Conservation (phyloP, 768 basidiomycete genomes). For the Calocera viscosa region DNA sequence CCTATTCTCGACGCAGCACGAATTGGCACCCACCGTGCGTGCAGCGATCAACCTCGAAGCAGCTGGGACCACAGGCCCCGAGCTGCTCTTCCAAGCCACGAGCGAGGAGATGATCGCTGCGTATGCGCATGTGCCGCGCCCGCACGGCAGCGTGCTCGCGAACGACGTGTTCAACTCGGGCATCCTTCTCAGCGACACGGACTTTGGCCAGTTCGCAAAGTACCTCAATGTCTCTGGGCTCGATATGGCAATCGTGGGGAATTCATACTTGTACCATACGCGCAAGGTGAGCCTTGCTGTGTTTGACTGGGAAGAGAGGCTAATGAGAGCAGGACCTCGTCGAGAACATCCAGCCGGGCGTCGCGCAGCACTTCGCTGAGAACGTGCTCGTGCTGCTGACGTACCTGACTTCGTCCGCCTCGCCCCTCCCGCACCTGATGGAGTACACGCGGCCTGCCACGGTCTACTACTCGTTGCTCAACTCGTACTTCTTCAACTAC, state of each 20-base stretch:
- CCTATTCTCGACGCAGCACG: slow-evolving; percentile 83
- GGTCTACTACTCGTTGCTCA: slow-evolving; percentile 66
- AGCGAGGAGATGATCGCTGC: slow-evolving; percentile 90
- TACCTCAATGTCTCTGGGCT: slow-evolving; percentile 84
- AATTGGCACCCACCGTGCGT: slow-evolving; percentile 56
- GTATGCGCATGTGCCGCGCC: slow-evolving; percentile 72
- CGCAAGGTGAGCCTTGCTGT: slow-evolving; percentile 43
- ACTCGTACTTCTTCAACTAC: slow-evolving; percentile 52
- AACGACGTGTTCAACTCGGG: slow-evolving; percentile 90
- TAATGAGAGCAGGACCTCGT: slow-evolving; percentile 45
- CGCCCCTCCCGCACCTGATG: slow-evolving; percentile 55
- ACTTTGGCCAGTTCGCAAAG: slow-evolving; percentile 86
- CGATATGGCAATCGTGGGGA: slow-evolving; percentile 85
- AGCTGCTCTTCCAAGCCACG: slow-evolving; percentile 90
- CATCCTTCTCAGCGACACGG: slow-evolving; percentile 82
- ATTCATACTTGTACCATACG: slow-evolving; percentile 91
- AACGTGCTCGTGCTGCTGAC: slow-evolving; percentile 69
- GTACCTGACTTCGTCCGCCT: slow-evolving; percentile 56
- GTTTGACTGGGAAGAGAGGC: slow-evolving; percentile 14
- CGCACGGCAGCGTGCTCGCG: slow-evolving; percentile 78
- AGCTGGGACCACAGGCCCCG: slow-evolving; percentile 75
- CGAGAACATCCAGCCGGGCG: slow-evolving; percentile 72
- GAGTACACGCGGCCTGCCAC: slow-evolving; percentile 43
- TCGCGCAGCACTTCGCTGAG: slow-evolving; percentile 76
- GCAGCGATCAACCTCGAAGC: slow-evolving; percentile 89